Evolutionary conservation across 1,139 yeast species (phyloP).

Genomic region (Pneumocystis jirovecii): DNA sequence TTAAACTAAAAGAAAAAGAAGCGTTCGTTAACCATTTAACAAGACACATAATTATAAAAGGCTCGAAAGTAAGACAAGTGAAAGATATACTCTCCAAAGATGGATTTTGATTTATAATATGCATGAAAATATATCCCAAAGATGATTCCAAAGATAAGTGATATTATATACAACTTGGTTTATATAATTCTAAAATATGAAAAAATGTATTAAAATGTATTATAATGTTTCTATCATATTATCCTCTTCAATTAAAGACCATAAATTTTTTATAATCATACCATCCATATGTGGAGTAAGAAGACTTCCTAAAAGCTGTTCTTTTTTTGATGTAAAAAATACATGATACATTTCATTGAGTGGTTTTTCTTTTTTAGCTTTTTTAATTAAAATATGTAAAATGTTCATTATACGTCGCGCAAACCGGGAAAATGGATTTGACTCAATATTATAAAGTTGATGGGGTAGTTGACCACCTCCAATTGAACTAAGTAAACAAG

Average conservation of each 20-base stretch:
- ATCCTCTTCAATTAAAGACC: not conserved
- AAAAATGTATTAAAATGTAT: not conserved
- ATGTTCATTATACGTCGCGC: constrained; percentile 11
- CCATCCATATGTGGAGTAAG: not conserved
- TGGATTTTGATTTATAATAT: not conserved
- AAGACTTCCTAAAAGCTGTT: constrained; percentile 2
- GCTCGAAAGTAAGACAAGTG: not conserved
- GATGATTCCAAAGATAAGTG: not conserved
- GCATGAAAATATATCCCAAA: not conserved
- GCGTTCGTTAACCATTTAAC: not conserved
- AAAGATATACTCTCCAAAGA: not conserved
- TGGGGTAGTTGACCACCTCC: not conserved
- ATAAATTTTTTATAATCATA: not conserved
- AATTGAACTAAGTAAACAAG: not conserved
- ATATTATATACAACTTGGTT: not conserved
- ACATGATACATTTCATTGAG: not conserved
- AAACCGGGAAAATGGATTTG: constrained; percentile 10
- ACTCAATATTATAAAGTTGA: constrained; percentile 3
- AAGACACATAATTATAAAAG: not conserved
- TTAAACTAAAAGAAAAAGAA: not conserved
- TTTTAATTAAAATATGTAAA: constrained; percentile 5
- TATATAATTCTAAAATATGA: not conserved
- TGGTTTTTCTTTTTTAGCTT: constrained; percentile 4
- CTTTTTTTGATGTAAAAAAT: not conserved
- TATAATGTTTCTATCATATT: not conserved